Evolutionary conservation across 768 basidiomycete genomes (phyloP).

Genomic region (Cystoderma amianthinum): DNA sequence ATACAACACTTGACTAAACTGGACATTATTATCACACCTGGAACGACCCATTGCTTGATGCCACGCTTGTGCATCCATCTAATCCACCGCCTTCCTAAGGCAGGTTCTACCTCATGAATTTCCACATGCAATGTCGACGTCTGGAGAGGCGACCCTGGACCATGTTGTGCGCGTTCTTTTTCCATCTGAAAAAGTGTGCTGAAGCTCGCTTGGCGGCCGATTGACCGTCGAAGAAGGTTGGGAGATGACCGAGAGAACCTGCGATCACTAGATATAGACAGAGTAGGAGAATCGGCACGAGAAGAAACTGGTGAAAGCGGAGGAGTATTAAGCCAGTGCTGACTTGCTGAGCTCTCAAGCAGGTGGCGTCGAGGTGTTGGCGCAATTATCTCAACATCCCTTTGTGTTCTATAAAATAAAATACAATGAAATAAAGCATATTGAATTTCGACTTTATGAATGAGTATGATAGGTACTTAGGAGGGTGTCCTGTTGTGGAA

Average conservation of each 20-base stretch:
- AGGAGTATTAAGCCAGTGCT: conserved; percentile 51
- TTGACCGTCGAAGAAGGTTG: background rate
- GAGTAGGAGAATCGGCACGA: conserved; percentile 35
- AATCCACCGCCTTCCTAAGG: conserved; percentile 57
- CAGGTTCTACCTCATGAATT: conserved; percentile 18
- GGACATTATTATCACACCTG: conserved; percentile 43
- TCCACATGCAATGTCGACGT: conserved; percentile 3
- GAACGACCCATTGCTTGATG: conserved; percentile 54
- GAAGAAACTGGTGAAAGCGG: conserved; percentile 41
- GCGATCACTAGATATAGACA: conserved; percentile 14
- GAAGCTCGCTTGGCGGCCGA: conserved; percentile 24
- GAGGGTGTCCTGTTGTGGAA: background rate
- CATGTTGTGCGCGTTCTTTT: conserved; percentile 13
- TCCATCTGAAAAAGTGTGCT: conserved; percentile 30
- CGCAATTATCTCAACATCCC: conserved; percentile 36
- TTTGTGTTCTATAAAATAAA: conserved; percentile 5
- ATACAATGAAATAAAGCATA: background rate
- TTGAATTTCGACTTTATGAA: too few species aligned
- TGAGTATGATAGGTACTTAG: background rate
- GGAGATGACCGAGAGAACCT: background rate
- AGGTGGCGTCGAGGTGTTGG: conserved; percentile 64
- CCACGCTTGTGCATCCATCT: conserved; percentile 75
- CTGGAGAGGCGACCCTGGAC: background rate
- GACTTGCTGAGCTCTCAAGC: conserved; percentile 51
- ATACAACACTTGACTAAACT: conserved; percentile 60